A percentile compares a stretch with the other conserved stretches of the same genome.
Conservation (phyloP, 225 moss, liverwort and hornwort genomes). For the Bryum argenteum region DNA sequence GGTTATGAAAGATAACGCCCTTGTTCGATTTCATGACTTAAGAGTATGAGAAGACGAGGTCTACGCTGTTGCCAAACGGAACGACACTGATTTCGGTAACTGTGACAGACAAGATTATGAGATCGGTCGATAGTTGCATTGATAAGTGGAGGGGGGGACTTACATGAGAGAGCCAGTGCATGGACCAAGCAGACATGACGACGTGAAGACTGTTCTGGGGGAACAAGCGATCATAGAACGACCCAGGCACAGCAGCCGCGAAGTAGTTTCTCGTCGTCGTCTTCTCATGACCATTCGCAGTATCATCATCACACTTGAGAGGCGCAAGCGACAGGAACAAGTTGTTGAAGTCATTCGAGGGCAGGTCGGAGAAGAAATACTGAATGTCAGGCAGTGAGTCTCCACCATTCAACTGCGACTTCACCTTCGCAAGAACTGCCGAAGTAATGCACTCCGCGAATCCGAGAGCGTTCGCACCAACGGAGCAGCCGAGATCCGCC, state of each 20-base stretch:
- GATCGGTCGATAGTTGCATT: neutral
- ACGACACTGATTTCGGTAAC: too few relatives aligned
- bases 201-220: conserved; percentile 40
- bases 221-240: conserved; percentile 48
- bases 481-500: conserved; percentile 49
- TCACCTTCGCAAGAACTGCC: conserved; percentile 16
- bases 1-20: too few relatives aligned
- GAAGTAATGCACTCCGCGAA: conserved; percentile 40
- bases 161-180: conserved; percentile 54
- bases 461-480: conserved; percentile 38
- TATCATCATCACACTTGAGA: conserved; percentile 12
- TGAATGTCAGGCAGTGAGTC: conserved; percentile 26
- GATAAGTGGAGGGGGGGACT: neutral
- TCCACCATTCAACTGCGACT: neutral
- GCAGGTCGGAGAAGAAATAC: conserved; percentile 50
- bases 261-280: conserved; percentile 32
- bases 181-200: conserved; percentile 44
- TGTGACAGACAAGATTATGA: too few relatives aligned
- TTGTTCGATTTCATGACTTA: too few relatives aligned
- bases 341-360: conserved; percentile 49
- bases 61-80: too few relatives aligned
- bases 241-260: conserved; percentile 47
- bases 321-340: conserved; percentile 36
- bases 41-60: too few relatives aligned
- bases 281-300: neutral